phyloP scores from a whole-genome alignment of 140 eudicot species.

The Anethum foeniculum region DNA sequence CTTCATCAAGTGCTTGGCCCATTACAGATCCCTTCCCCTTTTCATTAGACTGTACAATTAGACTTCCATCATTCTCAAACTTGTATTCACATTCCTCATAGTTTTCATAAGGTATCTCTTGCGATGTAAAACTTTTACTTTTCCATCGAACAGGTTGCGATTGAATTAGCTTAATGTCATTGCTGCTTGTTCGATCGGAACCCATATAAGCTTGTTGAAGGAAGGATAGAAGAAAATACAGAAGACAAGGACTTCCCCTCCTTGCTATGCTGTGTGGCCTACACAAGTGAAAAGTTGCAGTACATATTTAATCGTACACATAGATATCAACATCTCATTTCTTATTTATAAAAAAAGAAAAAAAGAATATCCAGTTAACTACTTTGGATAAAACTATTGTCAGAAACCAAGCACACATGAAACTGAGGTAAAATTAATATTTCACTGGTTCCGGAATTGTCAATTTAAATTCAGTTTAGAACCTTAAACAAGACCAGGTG shows the following conservation, averaged over 20 bases:
- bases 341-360: background rate
- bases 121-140: slow-evolving; percentile 26
- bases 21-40: background rate
- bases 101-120: slow-evolving; percentile 34
- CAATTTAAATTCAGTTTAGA: background rate
- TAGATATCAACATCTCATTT: background rate
- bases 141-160: slow-evolving; percentile 61
- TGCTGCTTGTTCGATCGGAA: slow-evolving; percentile 25
- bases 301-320: slow-evolving; percentile 3
- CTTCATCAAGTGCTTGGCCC: background rate
- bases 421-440: background rate
- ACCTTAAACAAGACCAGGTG: background rate
- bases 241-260: slow-evolving; percentile 50
- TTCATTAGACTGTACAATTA: slow-evolving; percentile 3
- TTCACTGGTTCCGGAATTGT: background rate
- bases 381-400: background rate
- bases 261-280: slow-evolving; percentile 56
- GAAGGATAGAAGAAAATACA: slow-evolving; percentile 43
- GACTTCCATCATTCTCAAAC: slow-evolving; percentile 11
- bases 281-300: slow-evolving; percentile 30
- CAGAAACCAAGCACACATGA: background rate
- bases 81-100: slow-evolving; percentile 25
- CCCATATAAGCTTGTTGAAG: slow-evolving; percentile 35
- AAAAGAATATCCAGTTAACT: background rate
- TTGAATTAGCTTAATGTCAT: slow-evolving; percentile 34